Conservation (phyloP, 345 rosid genomes). For the Stellera chamaejasme region DNA sequence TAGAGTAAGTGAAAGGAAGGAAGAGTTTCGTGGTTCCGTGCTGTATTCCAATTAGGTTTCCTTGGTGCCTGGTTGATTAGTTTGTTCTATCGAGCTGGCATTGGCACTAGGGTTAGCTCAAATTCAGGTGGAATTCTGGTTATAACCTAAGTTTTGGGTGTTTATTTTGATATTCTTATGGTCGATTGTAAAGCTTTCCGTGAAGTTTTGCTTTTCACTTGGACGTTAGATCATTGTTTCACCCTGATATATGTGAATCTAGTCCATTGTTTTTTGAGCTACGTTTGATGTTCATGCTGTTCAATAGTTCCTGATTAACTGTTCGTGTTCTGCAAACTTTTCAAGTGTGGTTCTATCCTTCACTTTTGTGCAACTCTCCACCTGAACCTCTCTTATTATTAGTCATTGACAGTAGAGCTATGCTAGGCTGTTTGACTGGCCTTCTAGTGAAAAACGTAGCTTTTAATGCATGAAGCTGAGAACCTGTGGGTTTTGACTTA, state of each 20-base stretch:
- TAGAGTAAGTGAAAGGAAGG: background rate
- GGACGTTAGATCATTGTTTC: background rate
- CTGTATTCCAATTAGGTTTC: background rate
- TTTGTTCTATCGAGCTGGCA: background rate
- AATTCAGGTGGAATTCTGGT: background rate
- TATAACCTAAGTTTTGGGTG: conserved; percentile 1
- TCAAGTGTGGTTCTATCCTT: too few relatives aligned
- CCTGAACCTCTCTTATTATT: too few relatives aligned
- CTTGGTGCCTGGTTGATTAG: background rate
- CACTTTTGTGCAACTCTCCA: too few relatives aligned
- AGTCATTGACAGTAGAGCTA: too few relatives aligned
- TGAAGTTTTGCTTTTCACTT: background rate
- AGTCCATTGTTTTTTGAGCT: background rate
- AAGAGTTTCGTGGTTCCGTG: background rate
- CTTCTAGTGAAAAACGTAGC: too few relatives aligned
- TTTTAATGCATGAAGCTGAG: too few relatives aligned
- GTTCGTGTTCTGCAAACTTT: too few relatives aligned
- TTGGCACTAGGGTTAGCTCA: conserved; percentile 17
- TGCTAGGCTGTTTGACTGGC: too few relatives aligned
- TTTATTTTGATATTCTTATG: background rate
- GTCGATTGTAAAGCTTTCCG: background rate
- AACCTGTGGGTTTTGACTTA: too few relatives aligned
- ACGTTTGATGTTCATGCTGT: too few relatives aligned
- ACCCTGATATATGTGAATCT: conserved; percentile 4
- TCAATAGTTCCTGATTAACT: too few relatives aligned